Conservation (phyloP, 768 basidiomycete genomes). For the Tylopilus plumbeoviolaceoides region DNA sequence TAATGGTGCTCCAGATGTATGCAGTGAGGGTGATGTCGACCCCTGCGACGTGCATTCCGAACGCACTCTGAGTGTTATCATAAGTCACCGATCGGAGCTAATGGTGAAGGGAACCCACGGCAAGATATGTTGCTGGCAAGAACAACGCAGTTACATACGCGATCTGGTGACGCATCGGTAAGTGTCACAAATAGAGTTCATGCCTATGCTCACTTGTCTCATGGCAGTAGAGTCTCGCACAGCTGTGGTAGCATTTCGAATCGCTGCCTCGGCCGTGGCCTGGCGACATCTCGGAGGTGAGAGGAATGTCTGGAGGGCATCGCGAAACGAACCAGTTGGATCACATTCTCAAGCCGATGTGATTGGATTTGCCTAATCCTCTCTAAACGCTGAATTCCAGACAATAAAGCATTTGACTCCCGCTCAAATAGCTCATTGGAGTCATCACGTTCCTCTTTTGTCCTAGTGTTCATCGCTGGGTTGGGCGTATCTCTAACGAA, state of each 20-base stretch:
- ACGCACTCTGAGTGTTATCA: conserved; percentile 25
- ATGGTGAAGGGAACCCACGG: conserved; percentile 16
- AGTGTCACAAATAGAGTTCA: neutral
- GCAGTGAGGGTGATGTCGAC: conserved; percentile 31
- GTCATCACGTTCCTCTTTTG: too few relatives aligned
- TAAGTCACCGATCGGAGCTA: neutral
- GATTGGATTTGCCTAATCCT: conserved; percentile 25
- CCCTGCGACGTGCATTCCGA: conserved; percentile 30
- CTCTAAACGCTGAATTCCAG: conserved; percentile 40
- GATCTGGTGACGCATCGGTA: conserved; percentile 34
- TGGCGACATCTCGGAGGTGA: too few relatives aligned
- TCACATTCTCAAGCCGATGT: conserved; percentile 31
- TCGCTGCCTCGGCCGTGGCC: too few relatives aligned
- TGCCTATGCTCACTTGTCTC: conserved; percentile 24
- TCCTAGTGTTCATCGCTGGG: conserved; percentile 37
- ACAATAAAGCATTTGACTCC: conserved; percentile 31
- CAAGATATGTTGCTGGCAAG: conserved; percentile 48
- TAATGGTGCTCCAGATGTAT: conserved; percentile 42
- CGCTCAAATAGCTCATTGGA: too few relatives aligned
- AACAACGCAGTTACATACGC: conserved; percentile 60
- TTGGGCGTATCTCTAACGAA: conserved; percentile 49
- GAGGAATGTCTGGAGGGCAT: conserved; percentile 35
- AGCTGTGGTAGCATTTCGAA: conserved; percentile 28
- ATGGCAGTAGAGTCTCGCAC: conserved; percentile 39
- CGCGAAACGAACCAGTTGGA: conserved; percentile 23